A percentile compares a stretch with the other conserved stretches of the same genome.
These are phyloP conservation scores for Filosporella fistucella DNA, from an alignment of 495 filamentous ascomycete genomes.

Conservation along the genomic window DNA sequence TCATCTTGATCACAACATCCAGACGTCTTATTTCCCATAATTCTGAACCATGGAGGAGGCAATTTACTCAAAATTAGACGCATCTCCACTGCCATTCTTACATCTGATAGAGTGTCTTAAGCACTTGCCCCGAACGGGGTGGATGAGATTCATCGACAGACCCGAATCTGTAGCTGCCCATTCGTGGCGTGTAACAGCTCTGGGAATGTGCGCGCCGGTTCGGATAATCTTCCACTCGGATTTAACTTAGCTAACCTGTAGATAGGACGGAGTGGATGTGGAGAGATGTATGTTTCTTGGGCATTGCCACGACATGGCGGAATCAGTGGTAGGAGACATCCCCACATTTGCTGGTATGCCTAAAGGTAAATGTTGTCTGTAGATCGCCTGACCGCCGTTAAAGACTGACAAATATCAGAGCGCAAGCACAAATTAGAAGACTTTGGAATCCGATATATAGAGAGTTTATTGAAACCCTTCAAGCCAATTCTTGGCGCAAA, in stretches of 20 bases:
- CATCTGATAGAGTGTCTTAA: slow-evolving; percentile 7
- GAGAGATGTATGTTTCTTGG: slow-evolving; percentile 2
- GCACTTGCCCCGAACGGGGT: slow-evolving; percentile 8
- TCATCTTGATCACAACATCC: neutral
- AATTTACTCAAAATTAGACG: slow-evolving; percentile 12
- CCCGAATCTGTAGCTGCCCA: slow-evolving; percentile 5
- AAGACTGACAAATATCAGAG: slow-evolving; percentile 7
- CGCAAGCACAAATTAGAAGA: slow-evolving; percentile 9
- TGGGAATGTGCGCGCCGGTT: slow-evolving; percentile 5
- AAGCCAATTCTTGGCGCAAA: slow-evolving; percentile 8
- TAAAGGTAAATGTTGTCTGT: slow-evolving; percentile 6
- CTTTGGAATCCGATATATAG: slow-evolving; percentile 9
- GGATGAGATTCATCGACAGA: neutral
- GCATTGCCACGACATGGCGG: slow-evolving; percentile 5
- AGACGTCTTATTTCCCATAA: neutral
- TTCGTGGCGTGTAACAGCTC: slow-evolving; percentile 1
- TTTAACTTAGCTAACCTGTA: slow-evolving; percentile 5
- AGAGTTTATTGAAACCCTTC: slow-evolving; percentile 9
- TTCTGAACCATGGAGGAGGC: slow-evolving; percentile 1
- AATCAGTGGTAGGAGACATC: slow-evolving; percentile 9
- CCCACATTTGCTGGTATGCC: slow-evolving; percentile 2
- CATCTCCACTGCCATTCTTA: slow-evolving; percentile 9
- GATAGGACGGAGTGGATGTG: slow-evolving; percentile 3
- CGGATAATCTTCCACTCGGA: neutral
- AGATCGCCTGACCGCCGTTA: slow-evolving; percentile 7